Evolutionary conservation across 768 basidiomycete species (phyloP).

Genomic region (Boletus sp.): DNA sequence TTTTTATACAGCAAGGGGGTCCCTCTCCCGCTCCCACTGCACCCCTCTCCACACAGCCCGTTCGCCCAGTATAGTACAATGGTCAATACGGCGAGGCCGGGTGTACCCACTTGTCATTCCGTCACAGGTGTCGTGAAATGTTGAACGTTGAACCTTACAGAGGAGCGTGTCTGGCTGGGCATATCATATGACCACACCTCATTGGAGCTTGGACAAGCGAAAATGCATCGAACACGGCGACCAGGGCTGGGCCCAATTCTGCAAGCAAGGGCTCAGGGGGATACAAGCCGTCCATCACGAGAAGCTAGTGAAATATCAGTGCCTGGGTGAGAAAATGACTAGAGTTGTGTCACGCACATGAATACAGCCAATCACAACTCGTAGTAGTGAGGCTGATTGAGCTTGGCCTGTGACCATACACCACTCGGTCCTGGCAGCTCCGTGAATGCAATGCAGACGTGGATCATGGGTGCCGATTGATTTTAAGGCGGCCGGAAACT

Average conservation of each 20-base stretch:
- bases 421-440: neutral
- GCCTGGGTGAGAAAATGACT: neutral
- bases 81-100: neutral
- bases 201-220: neutral
- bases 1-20: conserved; percentile 7
- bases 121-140: neutral
- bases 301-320: neutral
- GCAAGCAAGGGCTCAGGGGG: neutral
- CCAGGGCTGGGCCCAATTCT: neutral
- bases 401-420: too few species aligned
- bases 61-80: too few species aligned
- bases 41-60: neutral
- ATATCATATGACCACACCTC: neutral
- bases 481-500: neutral
- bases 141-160: neutral
- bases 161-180: neutral
- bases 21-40: neutral
- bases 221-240: too few species aligned
- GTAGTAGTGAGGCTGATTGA: neutral
- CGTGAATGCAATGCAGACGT: neutral
- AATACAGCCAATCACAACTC: too few species aligned
- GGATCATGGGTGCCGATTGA: neutral
- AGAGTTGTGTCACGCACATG: neutral
- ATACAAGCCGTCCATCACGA: neutral
- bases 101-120: neutral